Conservation (phyloP, 306 rosid genomes). For the Vachellia pachyceras region DNA sequence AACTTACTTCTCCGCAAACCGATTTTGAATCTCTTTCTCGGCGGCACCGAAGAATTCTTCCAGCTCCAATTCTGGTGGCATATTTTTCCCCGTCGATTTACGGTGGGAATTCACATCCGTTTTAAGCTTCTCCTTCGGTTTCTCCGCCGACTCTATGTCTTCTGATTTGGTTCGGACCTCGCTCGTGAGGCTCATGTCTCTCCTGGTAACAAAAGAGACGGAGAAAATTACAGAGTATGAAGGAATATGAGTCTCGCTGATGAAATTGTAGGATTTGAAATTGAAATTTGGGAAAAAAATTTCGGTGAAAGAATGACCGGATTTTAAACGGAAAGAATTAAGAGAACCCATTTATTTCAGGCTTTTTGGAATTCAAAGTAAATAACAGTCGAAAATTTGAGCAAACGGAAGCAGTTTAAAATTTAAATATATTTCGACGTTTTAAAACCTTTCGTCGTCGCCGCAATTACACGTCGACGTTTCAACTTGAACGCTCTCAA, state of each 20-base stretch:
- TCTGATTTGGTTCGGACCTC: constrained; percentile 50
- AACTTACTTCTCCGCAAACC: constrained; percentile 67
- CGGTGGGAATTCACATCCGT: constrained; percentile 50
- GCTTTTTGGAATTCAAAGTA: constrained; percentile 22
- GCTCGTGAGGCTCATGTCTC: constrained; percentile 63
- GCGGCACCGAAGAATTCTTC: constrained; percentile 79
- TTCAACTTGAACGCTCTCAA: constrained; percentile 72
- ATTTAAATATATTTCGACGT: constrained; percentile 9
- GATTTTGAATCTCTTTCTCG: constrained; percentile 68
- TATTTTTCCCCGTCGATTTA: constrained; percentile 42
- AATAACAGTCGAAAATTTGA: constrained; percentile 39
- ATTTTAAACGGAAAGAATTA: constrained; percentile 28
- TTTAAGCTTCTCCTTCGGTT: constrained; percentile 16
- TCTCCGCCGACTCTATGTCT: constrained; percentile 44
- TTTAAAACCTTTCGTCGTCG: constrained; percentile 60
- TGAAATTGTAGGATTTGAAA: background rate
- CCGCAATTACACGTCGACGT: constrained; percentile 62
- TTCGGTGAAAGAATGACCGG: background rate
- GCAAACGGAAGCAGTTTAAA: constrained; percentile 22
- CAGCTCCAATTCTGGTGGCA: constrained; percentile 69
- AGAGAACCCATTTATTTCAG: constrained; percentile 25
- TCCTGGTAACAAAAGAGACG: constrained; percentile 52
- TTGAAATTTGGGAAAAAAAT: background rate
- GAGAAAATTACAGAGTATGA: background rate
- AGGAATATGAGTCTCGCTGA: background rate